Conservation (phyloP, 2,329 filamentous ascomycete species). For the Colletotrichum sojae region DNA sequence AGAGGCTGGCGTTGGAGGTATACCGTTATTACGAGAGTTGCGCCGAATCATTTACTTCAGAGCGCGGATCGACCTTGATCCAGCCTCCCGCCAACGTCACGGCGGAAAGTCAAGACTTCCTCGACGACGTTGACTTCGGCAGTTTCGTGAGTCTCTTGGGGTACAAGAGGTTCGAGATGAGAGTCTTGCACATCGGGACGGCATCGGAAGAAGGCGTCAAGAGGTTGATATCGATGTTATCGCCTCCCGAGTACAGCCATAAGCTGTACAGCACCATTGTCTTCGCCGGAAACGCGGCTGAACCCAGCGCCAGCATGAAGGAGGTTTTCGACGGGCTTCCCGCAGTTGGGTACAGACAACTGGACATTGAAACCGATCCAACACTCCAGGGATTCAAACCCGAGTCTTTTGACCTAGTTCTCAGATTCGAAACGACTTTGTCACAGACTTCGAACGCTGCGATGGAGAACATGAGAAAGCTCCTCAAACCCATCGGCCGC, state of each 20-base stretch:
- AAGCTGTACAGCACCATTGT: constrained; percentile 41
- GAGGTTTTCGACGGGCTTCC: background rate
- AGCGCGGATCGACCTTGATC: background rate
- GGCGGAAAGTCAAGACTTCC: too few relatives aligned
- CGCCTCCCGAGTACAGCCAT: background rate
- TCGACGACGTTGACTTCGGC: constrained; percentile 15
- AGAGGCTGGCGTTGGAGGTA: background rate
- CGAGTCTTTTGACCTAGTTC: constrained; percentile 49
- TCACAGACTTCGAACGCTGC: background rate
- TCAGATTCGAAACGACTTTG: background rate
- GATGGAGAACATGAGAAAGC: constrained; percentile 22
- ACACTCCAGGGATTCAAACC: constrained; percentile 38
- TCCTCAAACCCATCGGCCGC: constrained; percentile 15
- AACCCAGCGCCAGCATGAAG: constrained; percentile 27
- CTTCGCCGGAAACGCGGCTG: constrained; percentile 47
- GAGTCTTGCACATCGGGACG: constrained; percentile 22
- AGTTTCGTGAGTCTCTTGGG: constrained; percentile 38
- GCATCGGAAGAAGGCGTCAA: background rate
- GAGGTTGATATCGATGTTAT: background rate
- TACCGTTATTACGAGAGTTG: background rate
- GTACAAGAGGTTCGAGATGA: constrained; percentile 44
- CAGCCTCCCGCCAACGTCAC: background rate
- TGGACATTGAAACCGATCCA: constrained; percentile 50
- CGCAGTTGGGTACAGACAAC: background rate
- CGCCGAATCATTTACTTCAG: constrained; percentile 14